Evolutionary conservation across 371 early-diverging fungal genomes (phyloP).

Genomic region (Catenaria anguillulae): DNA sequence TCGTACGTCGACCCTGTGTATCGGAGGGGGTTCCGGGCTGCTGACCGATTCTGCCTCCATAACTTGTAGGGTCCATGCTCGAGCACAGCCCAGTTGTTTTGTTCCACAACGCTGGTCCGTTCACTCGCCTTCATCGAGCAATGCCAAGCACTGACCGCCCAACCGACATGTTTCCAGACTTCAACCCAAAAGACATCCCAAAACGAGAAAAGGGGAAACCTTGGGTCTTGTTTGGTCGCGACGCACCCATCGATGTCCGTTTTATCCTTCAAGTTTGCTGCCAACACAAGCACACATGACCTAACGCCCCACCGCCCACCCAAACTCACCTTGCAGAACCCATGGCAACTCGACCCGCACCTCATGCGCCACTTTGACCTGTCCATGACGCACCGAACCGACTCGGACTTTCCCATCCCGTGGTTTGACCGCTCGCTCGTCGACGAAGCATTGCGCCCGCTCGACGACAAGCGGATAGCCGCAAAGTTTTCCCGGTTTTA

Average conservation of each 20-base stretch:
- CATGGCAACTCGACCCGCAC: not conserved
- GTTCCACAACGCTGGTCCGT: not conserved
- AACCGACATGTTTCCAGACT: not conserved
- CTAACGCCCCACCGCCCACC: too few relatives aligned
- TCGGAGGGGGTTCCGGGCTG: too few relatives aligned
- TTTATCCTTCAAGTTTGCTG: too few relatives aligned
- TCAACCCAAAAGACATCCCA: not conserved
- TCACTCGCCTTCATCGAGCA: not conserved
- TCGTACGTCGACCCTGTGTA: too few relatives aligned
- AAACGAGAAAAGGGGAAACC: not conserved
- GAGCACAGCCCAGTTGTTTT: not conserved
- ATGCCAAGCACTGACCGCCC: too few relatives aligned
- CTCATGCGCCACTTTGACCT: not conserved
- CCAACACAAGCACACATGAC: not conserved
- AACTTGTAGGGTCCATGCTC: too few relatives aligned
- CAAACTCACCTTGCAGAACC: not conserved
- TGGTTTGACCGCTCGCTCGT: constrained; percentile 1
- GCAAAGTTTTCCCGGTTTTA: not conserved
- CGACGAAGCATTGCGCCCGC: not conserved
- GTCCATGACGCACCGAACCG: constrained; percentile 3
- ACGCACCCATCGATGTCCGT: not conserved
- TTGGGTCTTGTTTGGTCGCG: not conserved
- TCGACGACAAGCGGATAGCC: not conserved
- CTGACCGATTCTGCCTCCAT: too few relatives aligned
- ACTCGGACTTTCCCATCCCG: constrained; percentile 1